Base-by-base conservation (phyloP, 2,329 filamentous ascomycete genomes). In the Pestalotiopsis fici region DNA sequence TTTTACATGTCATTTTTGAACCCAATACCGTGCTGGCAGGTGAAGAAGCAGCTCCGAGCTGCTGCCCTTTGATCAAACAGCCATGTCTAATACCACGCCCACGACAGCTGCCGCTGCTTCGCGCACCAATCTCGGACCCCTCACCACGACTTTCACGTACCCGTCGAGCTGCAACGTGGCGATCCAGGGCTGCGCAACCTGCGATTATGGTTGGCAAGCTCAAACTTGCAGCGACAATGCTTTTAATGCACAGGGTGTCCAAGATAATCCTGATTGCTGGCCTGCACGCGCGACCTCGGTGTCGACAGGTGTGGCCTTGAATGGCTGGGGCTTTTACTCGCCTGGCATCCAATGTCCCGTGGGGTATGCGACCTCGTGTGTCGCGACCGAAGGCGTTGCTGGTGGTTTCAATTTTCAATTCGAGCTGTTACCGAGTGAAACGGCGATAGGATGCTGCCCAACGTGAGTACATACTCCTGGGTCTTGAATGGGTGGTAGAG, bases 251-350 rank as follows among this genome's bases (percentile, higher is more conserved):
- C n/a, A 15, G 27, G 55, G 27, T 4, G 55, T 23, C 7, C 31
- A 35, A 11, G 31, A 35, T 25, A 21, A 27, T 57, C n/a, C 5
- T 25, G 55, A 21, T 25, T 21, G 55, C 55, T 25, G 55, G 23
- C 55, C 27, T 15, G 18, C 21, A 25, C 55, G 27, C 3, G 23
- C 55, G 23, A 57, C 12, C 55, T 25, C 27, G 18, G 27, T 57
- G 27, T 23, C 55, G 13, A 25, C n/a, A 7, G 55, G 15, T 57
- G n/a, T 25, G 12, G 55, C 55, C 13, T 57, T 57, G n/a, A 21
- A 61, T 25, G 67, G 67, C 4, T 68, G 67, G 67, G 67, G 67
- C 13, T 50, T 68, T 25, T 68, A 68, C 28, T 68, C 67, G 4
- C 67, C 67, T 1, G 67, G 67, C n/a, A 25, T 68, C 9, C 23